Percentiles rank a stretch among this genome's conserved stretches.
Conservation (phyloP, 306 rosid genomes). For the Ochetophila trinervis region DNA sequence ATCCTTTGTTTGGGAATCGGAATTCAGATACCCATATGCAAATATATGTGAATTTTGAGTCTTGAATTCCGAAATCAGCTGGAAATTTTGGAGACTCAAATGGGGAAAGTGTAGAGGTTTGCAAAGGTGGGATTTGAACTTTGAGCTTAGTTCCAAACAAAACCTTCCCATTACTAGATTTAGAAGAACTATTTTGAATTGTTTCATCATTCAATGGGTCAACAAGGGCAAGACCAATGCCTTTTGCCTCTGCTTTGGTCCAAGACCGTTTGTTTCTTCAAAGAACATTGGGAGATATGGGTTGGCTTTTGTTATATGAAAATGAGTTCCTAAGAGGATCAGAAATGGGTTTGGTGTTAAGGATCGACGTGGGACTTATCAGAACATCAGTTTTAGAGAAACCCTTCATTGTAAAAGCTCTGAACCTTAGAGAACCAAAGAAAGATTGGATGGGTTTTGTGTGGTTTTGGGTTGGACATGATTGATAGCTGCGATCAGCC, state of each 20-base stretch:
- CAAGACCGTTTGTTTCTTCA: slow-evolving; percentile 37
- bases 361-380: no score
- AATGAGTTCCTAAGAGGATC: slow-evolving; percentile 44
- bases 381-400: slow-evolving; percentile 43
- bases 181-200: slow-evolving; percentile 13
- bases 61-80: slow-evolving; percentile 36
- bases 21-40: slow-evolving; percentile 25
- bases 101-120: slow-evolving; percentile 19
- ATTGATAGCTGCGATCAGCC: slow-evolving; percentile 67
- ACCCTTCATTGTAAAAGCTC: slow-evolving; percentile 48
- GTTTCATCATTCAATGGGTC: slow-evolving; percentile 43
- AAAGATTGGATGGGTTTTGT: slow-evolving; percentile 40
- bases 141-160: slow-evolving; percentile 54
- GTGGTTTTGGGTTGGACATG: slow-evolving; percentile 37
- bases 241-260: slow-evolving; percentile 39
- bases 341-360: slow-evolving; percentile 48
- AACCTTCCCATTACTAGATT: slow-evolving; percentile 31
- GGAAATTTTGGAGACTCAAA: slow-evolving; percentile 23
- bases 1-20: slow-evolving; percentile 28
- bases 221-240: slow-evolving; percentile 64
- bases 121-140: slow-evolving; percentile 53
- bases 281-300: slow-evolving; percentile 27
- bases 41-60: slow-evolving; percentile 20
- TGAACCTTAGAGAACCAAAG: slow-evolving; percentile 58
- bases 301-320: slow-evolving; percentile 30